Percentiles rank a stretch among this genome's conserved stretches.
Evolutionary conservation across 2,329 filamentous ascomycete genomes (phyloP).

Genomic region (Penicillium sclerotigenum): DNA sequence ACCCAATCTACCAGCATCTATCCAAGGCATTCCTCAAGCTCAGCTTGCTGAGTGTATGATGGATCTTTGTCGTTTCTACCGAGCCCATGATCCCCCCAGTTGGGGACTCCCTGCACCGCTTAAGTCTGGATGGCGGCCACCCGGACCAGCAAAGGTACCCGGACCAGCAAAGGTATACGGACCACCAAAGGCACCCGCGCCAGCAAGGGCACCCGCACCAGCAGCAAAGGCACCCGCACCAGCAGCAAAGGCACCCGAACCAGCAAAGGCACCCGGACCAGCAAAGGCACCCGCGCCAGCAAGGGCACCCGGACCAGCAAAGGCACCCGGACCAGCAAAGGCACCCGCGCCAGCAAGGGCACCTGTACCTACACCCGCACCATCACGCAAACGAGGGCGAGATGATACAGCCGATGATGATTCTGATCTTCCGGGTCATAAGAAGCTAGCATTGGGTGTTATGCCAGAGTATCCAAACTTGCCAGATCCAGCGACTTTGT

Average conservation of each 20-base stretch:
- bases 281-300: no score
- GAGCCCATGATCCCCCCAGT: not conserved
- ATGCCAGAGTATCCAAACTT: not conserved
- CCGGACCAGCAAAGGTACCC: no score
- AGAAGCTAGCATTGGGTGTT: not conserved
- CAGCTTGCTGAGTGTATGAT: not conserved
- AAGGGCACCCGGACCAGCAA: not conserved
- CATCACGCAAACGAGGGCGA: not conserved
- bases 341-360: no score
- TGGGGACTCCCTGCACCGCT: not conserved
- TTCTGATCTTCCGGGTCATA: not conserved
- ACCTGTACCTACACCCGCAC: not conserved
- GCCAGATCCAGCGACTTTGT: not conserved
- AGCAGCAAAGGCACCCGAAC: no score
- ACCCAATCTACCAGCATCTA: not conserved
- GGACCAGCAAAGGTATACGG: no score
- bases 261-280: no score
- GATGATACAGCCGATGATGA: not conserved
- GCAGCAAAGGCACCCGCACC: not conserved
- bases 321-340: not conserved
- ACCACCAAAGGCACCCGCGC: no score
- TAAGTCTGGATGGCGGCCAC: not conserved
- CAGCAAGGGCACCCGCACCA: not conserved
- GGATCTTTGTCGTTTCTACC: not conserved
- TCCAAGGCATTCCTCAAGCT: not conserved